phyloP scores from a whole-genome alignment of 805 yeast species.

The Candida hungchunana region DNA sequence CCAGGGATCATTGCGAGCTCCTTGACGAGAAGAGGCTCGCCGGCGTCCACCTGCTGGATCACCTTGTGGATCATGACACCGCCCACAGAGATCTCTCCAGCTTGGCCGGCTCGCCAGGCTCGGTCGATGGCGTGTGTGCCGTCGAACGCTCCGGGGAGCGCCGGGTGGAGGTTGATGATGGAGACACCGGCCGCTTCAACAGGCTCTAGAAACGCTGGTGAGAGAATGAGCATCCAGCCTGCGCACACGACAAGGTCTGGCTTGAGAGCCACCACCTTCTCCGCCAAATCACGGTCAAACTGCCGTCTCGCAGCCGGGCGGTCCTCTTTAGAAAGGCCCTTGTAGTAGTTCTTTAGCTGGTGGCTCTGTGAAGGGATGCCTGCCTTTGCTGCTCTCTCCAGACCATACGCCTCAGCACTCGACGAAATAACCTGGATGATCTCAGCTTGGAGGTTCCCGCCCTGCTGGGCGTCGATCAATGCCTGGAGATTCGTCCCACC shows the following conservation, averaged over 20 bases:
- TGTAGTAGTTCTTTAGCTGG: slow-evolving; percentile 66
- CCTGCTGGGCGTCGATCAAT: slow-evolving; percentile 64
- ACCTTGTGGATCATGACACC: slow-evolving; percentile 98
- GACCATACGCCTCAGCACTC: slow-evolving; percentile 79
- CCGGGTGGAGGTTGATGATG: slow-evolving; percentile 93
- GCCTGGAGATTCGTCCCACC: slow-evolving; percentile 97
- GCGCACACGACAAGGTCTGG: slow-evolving; percentile 95
- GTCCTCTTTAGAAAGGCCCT: slow-evolving; percentile 66
- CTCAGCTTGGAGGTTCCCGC: slow-evolving; percentile 37
- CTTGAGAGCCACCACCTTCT: slow-evolving; percentile 33
- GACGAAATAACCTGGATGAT: slow-evolving; percentile 85
- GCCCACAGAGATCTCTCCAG: slow-evolving; percentile 67
- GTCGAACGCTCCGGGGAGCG: slow-evolving; percentile 94
- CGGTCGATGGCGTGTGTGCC: slow-evolving; percentile 97
- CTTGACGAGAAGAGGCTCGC: slow-evolving; percentile 82
- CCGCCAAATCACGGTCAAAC: slow-evolving; percentile 78
- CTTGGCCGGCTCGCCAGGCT: slow-evolving; percentile 93
- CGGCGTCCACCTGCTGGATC: slow-evolving; percentile 93
- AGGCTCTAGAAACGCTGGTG: slow-evolving; percentile 69
- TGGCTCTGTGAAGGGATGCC: slow-evolving; percentile 71
- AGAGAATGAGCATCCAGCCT: slow-evolving; percentile 95
- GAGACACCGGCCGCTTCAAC: slow-evolving; percentile 58
- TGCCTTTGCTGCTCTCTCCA: slow-evolving; percentile 69
- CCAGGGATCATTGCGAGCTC: slow-evolving; percentile 67
- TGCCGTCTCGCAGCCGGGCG: slow-evolving; percentile 59